A percentile compares a stretch with the other conserved stretches of the same genome.
phyloP scores from a whole-genome alignment of 768 basidiomycete species.

The Suillus paluster region DNA sequence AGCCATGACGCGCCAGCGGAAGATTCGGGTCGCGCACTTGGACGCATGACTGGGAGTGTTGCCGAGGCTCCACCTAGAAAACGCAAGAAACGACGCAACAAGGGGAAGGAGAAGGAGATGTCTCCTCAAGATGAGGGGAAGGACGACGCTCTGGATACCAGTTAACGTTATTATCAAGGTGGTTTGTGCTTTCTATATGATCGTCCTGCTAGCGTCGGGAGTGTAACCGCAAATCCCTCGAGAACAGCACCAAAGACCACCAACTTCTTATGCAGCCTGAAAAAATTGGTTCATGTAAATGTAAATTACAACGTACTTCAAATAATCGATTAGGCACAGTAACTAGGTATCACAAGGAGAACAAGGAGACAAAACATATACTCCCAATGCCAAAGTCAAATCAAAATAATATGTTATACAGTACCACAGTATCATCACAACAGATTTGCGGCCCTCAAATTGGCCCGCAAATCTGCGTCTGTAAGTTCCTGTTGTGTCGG shows the following conservation, averaged over 20 bases:
- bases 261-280: slow-evolving; percentile 6
- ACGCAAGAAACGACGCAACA: slow-evolving; percentile 2
- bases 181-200: neutral
- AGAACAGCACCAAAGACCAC: no score
- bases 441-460: slow-evolving; percentile 59
- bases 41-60: slow-evolving; percentile 5
- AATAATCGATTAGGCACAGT: slow-evolving; percentile 18
- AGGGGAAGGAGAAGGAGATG: neutral
- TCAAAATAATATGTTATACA: slow-evolving; percentile 14
- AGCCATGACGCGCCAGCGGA: neutral
- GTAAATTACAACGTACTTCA: slow-evolving; percentile 24
- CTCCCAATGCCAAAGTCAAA: neutral
- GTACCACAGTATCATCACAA: slow-evolving; percentile 34
- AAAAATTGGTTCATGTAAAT: neutral
- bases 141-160: slow-evolving; percentile 1
- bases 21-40: neutral
- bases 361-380: neutral
- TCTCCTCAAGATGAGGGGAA: neutral
- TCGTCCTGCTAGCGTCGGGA: neutral
- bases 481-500: slow-evolving; percentile 37
- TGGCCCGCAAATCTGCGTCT: slow-evolving; percentile 55
- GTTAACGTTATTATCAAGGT: neutral
- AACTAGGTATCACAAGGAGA: slow-evolving; percentile 3
- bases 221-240: no score
- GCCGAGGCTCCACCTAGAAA: neutral